phyloP scores from a whole-genome alignment of 2,329 filamentous ascomycete species.

The Exophiala phaeomuriformis region DNA sequence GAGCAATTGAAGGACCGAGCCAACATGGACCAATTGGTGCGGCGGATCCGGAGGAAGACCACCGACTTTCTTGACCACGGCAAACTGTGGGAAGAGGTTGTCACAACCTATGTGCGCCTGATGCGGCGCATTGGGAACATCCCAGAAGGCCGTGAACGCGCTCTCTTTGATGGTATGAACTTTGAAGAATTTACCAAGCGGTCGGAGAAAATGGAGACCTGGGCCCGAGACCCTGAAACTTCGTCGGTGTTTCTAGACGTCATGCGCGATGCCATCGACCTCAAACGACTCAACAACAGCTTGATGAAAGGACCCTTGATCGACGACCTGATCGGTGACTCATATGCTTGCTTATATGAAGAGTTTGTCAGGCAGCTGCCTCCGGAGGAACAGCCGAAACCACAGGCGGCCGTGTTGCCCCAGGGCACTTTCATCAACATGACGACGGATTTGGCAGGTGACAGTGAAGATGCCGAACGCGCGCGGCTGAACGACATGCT shows the following conservation, averaged over 20 bases:
- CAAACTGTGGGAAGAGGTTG: conserved; percentile 57
- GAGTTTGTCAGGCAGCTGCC: conserved; percentile 49
- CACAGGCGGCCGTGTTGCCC: conserved; percentile 10
- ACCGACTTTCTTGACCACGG: conserved; percentile 62
- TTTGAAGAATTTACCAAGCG: conserved; percentile 58
- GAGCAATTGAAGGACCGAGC: conserved; percentile 65
- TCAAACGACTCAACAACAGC: conserved; percentile 74
- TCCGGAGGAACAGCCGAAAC: conserved; percentile 19
- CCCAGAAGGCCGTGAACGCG: conserved; percentile 55
- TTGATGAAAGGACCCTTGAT: conserved; percentile 79
- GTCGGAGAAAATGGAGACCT: conserved; percentile 53
- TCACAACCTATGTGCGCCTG: conserved; percentile 50
- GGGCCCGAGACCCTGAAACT: conserved; percentile 47
- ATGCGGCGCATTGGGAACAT: conserved; percentile 53
- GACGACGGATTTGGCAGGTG: conserved; percentile 35
- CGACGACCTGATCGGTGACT: conserved; percentile 88
- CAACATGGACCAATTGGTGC: conserved; percentile 69
- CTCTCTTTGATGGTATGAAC: conserved; percentile 55
- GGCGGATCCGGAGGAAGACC: conserved; percentile 72
- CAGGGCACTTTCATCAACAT: conserved; percentile 29
- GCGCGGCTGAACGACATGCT: conserved; percentile 44
- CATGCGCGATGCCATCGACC: conserved; percentile 58
- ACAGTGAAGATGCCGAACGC: conserved; percentile 39
- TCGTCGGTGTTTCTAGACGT: conserved; percentile 50
- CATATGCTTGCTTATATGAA: conserved; percentile 70